phyloP scores from a whole-genome alignment of 345 rosid genomes.

The Trapa incisa region DNA sequence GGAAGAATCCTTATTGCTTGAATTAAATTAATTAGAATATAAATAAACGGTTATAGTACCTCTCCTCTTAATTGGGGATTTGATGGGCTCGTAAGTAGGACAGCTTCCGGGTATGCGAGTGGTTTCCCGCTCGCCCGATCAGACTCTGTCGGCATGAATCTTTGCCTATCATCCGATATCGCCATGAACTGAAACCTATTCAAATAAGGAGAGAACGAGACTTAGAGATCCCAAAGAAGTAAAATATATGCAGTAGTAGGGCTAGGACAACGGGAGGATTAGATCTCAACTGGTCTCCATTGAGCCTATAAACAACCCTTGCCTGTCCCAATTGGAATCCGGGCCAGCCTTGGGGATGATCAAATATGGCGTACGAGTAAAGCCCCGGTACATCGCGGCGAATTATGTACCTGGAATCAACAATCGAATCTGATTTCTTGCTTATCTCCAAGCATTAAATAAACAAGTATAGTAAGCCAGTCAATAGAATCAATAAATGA shows the following conservation, averaged over 20 bases:
- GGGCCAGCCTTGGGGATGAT: slow-evolving; percentile 11
- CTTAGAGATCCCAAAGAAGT: too few relatives aligned
- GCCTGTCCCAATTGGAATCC: slow-evolving; percentile 7
- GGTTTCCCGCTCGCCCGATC: slow-evolving; percentile 14
- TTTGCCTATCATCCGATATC: slow-evolving; percentile 23
- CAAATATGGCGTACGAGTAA: slow-evolving; percentile 10
- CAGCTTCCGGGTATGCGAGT: slow-evolving; percentile 30
- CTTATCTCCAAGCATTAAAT: too few relatives aligned
- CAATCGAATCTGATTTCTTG: too few relatives aligned
- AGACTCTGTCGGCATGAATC: slow-evolving; percentile 23
- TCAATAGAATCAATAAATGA: too few relatives aligned
- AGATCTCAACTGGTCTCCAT: slow-evolving; percentile 7
- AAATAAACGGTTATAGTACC: slow-evolving; percentile 9
- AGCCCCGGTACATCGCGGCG: slow-evolving; percentile 5
- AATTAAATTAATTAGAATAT: too few relatives aligned
- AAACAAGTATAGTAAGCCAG: too few relatives aligned
- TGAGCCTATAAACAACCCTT: slow-evolving; percentile 10
- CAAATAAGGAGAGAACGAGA: neutral
- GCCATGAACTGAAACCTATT: slow-evolving; percentile 32
- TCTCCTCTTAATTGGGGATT: slow-evolving; percentile 15
- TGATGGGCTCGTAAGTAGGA: slow-evolving; percentile 19
- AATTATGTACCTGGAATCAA: slow-evolving; percentile 8
- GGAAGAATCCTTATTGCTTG: neutral
- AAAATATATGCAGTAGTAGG: neutral
- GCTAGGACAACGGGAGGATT: neutral